A percentile compares a stretch with the other conserved stretches of the same genome.
These are phyloP conservation scores for Kluyveromyces nonfermentans DNA, from an alignment of 805 yeast species.

Conservation along the genomic window DNA sequence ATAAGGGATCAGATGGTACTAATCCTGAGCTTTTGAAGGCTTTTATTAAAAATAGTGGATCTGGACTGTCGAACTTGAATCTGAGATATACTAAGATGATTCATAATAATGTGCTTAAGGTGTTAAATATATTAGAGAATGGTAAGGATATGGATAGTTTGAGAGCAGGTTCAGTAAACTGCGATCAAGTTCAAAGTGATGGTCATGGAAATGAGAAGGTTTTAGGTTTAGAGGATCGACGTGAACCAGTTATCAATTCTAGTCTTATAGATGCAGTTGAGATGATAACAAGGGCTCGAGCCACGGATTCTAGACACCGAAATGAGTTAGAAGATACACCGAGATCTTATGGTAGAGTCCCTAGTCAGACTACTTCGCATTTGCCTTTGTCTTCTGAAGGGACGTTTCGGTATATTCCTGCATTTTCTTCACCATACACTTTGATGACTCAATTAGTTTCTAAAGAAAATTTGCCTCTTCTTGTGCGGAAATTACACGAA, in stretches of 20 bases:
- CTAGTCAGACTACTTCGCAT: neutral
- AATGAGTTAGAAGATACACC: neutral
- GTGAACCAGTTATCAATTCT: neutral
- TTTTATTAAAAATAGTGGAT: constrained; percentile 6
- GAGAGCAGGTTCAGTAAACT: neutral
- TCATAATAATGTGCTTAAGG: constrained; percentile 10
- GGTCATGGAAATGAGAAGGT: neutral
- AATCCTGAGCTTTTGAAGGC: constrained; percentile 11
- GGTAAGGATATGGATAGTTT: neutral
- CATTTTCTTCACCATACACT: constrained; percentile 11
- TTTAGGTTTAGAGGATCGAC: neutral
- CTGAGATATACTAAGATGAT: constrained; percentile 6
- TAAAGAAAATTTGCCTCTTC: constrained; percentile 11
- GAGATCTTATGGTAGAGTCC: neutral
- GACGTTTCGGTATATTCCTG: constrained; percentile 9
- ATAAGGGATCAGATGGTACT: neutral
- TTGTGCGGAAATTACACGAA: constrained; percentile 11
- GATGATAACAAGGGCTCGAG: constrained; percentile 1
- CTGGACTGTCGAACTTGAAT: neutral
- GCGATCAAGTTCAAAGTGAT: neutral
- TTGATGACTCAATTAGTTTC: constrained; percentile 12
- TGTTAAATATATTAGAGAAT: constrained; percentile 7
- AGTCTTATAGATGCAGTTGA: constrained; percentile 4
- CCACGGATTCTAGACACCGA: neutral
- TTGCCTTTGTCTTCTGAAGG: neutral